phyloP scores from a whole-genome alignment of 768 basidiomycete genomes.

The Termitomyces sp. region DNA sequence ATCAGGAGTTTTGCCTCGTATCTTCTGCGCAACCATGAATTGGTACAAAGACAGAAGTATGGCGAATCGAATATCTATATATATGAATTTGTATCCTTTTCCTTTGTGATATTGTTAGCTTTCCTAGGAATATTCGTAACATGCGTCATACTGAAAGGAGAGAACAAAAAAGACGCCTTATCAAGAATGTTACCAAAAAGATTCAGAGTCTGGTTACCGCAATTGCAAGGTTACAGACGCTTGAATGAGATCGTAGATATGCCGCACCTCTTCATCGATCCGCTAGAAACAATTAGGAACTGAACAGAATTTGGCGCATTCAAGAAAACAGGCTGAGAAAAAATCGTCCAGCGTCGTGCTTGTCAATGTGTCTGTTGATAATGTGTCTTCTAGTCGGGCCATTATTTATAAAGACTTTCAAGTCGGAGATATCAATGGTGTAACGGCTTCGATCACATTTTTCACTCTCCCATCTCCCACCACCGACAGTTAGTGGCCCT shows the following conservation, averaged over 20 bases:
- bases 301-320: not conserved
- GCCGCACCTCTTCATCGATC: slow-evolving; percentile 99
- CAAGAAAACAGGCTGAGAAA: not conserved
- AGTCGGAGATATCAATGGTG: not conserved
- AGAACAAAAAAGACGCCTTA: no score
- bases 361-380: not conserved
- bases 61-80: no score
- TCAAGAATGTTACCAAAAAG: no score
- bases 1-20: no score
- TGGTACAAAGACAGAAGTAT: no score
- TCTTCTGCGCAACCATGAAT: no score
- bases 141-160: no score
- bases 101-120: no score
- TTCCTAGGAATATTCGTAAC: no score
- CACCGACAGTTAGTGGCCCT: not conserved
- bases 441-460: slow-evolving; percentile 1
- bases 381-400: no score
- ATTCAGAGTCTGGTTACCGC: slow-evolving; percentile 39
- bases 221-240: slow-evolving; percentile 83
- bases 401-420: not conserved
- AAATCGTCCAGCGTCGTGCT: not conserved
- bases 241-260: slow-evolving; percentile 94
- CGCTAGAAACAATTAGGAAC: slow-evolving; percentile 25
- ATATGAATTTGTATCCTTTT: no score
- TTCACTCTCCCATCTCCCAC: not conserved